A percentile compares a stretch with the other conserved stretches of the same genome.
Evolutionary conservation across 345 rosid genomes (phyloP).

Genomic region (Dipteronia dyeriana): DNA sequence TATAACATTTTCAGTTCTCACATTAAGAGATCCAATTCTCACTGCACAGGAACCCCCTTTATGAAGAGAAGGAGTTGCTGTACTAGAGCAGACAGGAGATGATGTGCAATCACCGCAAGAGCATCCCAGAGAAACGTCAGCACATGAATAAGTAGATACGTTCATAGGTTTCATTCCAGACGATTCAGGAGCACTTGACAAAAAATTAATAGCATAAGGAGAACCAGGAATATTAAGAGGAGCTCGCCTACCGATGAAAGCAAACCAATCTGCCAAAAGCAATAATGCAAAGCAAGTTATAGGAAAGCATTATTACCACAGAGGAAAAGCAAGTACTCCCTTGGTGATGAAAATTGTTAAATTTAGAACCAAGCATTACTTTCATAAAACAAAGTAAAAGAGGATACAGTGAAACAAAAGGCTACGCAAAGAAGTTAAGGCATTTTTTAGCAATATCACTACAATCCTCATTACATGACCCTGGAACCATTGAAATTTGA

Average conservation of each 20-base stretch:
- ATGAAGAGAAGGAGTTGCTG: slow-evolving; percentile 49
- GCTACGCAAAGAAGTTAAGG: not conserved
- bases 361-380: not conserved
- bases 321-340: not conserved
- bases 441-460: not conserved
- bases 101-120: slow-evolving; percentile 98
- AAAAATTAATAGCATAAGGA: slow-evolving; percentile 77
- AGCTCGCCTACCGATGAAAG: slow-evolving; percentile 84
- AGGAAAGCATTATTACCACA: not conserved
- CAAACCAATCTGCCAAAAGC: slow-evolving; percentile 78
- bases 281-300: slow-evolving; percentile 25
- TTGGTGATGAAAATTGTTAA: not conserved
- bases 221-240: slow-evolving; percentile 66
- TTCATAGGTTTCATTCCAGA: slow-evolving; percentile 93
- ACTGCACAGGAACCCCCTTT: slow-evolving; percentile 62
- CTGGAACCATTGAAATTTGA: not conserved
- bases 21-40: slow-evolving; percentile 77
- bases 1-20: slow-evolving; percentile 22
- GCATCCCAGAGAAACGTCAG: slow-evolving; percentile 82
- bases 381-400: not conserved
- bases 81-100: slow-evolving; percentile 67
- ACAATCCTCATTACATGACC: not conserved
- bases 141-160: slow-evolving; percentile 78
- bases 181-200: slow-evolving; percentile 52
- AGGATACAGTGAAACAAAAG: not conserved